Base-by-base conservation (phyloP, 805 yeast species). In the Huiozyma naganishii region DNA sequence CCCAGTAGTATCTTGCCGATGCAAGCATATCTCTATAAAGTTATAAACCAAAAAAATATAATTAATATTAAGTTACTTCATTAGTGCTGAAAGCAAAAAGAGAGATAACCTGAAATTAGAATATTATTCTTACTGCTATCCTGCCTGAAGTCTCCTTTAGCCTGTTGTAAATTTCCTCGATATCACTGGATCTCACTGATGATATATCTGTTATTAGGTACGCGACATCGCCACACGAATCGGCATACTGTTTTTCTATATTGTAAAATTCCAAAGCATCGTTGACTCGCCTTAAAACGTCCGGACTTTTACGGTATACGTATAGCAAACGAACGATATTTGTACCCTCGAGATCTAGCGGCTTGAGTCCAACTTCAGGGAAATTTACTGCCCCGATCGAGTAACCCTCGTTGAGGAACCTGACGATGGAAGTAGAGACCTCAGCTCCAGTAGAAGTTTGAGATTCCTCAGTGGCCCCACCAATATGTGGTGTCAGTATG, bases 401-500 rank as follows among this genome's bases (percentile, higher is more conserved):
- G 57, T 79, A 73, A 71, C 97, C 97, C 72, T 90, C 97, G 69
- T 87, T 89, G 64, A 92, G 82, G 71, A 87, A 92, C 62, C 84
- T 85, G 52, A 87, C 73, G 57, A 90, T 73, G 29, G 94, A 79
- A 41, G 83, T 72, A 47, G 81, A 85, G 48, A 90, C 97, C 71
- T 92, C 97, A 47, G 87, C 72, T 68, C 97, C 97, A 59, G 90
- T 92, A 35, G 97, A 95, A 44, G 84, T 75, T 74, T 92, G 97
- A 30, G 97, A 97, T 72, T 90, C 98, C 68, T 89, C 97, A 39
- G 98, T 90, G 40, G 96, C 87, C 51, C 97, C 98, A 67, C 98
- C 98, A 55, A 90, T 90, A 64, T 90, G 97, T 27, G 98, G 97
- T 45, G 97, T 80, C 59, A 90, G 74, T 51, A 92, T 88, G 49